Conservation (phyloP, 768 basidiomycete genomes). For the Auricularia sp. region DNA sequence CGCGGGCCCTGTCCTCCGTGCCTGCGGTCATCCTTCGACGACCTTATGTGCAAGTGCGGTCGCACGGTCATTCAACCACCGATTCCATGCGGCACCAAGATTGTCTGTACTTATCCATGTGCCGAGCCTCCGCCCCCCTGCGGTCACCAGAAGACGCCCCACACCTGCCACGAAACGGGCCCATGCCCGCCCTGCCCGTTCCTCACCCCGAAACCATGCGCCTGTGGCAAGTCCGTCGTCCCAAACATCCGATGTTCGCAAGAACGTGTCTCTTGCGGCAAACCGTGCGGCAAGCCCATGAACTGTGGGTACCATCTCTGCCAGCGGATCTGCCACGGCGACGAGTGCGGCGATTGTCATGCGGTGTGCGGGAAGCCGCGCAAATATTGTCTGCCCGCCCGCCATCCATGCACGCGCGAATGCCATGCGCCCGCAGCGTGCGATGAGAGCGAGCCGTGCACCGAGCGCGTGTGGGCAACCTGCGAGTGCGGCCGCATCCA, state of each 20-base stretch:
- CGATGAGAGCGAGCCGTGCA: slow-evolving; percentile 71
- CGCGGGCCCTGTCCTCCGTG: slow-evolving; percentile 74
- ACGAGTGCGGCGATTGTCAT: slow-evolving; percentile 68
- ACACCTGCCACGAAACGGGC: slow-evolving; percentile 68
- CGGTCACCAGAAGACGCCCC: slow-evolving; percentile 69
- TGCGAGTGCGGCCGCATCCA: slow-evolving; percentile 82
- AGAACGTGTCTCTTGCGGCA: slow-evolving; percentile 81
- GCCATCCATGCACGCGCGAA: slow-evolving; percentile 63
- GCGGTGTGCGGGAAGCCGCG: slow-evolving; percentile 79
- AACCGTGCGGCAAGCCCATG: slow-evolving; percentile 67
- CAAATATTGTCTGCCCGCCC: slow-evolving; percentile 62
- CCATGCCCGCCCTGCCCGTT: slow-evolving; percentile 83
- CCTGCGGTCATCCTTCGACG: slow-evolving; percentile 83
- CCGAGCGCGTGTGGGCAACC: slow-evolving; percentile 48
- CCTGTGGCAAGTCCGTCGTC: slow-evolving; percentile 79
- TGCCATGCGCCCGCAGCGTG: slow-evolving; percentile 90
- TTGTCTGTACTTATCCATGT: slow-evolving; percentile 77
- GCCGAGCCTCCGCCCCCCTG: slow-evolving; percentile 59
- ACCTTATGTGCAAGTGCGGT: slow-evolving; percentile 79
- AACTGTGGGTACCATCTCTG: slow-evolving; percentile 87
- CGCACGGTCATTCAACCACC: slow-evolving; percentile 84
- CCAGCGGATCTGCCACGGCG: slow-evolving; percentile 70
- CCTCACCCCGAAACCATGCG: slow-evolving; percentile 70
- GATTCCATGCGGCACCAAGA: slow-evolving; percentile 72
- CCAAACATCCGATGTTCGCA: slow-evolving; percentile 78